Percentiles rank a stretch among this genome's conserved stretches.
phyloP scores from a whole-genome alignment of 169 alveolate species.

The Miamiensis avidus region DNA sequence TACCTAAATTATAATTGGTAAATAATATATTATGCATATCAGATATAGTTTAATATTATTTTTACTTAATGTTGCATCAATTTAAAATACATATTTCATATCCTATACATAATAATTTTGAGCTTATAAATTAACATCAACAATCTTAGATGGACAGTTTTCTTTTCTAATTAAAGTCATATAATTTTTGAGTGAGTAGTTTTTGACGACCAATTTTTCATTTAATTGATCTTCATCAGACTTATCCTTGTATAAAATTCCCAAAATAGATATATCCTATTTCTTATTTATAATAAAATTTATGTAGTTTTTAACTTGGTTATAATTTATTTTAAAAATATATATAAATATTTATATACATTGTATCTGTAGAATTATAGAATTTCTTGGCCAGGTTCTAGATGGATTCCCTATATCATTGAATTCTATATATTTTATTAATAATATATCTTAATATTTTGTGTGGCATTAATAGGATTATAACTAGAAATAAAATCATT shows the following conservation, averaged over 20 bases:
- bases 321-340: too few species aligned
- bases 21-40: neutral
- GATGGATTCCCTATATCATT: neutral
- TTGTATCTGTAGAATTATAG: neutral
- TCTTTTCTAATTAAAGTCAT: neutral
- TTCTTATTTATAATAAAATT: neutral
- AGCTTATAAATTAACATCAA: neutral
- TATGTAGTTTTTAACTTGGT: too few species aligned
- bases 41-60: too few species aligned
- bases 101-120: neutral
- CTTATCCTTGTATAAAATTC: neutral
- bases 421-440: neutral
- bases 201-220: neutral
- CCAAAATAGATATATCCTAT: neutral
- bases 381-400: neutral
- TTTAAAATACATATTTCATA: too few species aligned
- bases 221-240: neutral
- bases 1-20: neutral
- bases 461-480: neutral
- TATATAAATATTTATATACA: neutral
- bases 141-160: neutral
- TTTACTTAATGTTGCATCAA: neutral
- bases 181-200: neutral
- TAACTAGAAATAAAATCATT: neutral
- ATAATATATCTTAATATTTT: too few species aligned